Conservation (phyloP, 2,329 filamentous ascomycete species). For the Cryphonectria japonica region DNA sequence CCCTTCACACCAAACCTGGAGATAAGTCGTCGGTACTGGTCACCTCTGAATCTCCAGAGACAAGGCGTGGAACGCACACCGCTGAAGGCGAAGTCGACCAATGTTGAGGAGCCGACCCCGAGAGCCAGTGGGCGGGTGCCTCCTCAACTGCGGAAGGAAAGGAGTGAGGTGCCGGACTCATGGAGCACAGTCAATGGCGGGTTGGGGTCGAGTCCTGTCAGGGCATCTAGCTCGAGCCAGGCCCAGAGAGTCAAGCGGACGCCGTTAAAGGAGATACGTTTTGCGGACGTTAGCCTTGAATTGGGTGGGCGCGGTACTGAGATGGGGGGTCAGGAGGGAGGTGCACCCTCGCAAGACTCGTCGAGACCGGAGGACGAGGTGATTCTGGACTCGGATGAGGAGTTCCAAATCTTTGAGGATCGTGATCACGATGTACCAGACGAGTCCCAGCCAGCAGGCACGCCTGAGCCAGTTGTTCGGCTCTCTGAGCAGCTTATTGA, state of each 20-base stretch:
- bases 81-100: conserved; percentile 42
- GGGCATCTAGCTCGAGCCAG: not conserved
- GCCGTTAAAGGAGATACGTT: conserved; percentile 28
- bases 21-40: conserved; percentile 41
- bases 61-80: conserved; percentile 40
- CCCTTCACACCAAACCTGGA: conserved; percentile 46
- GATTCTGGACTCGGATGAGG: conserved; percentile 57
- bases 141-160: conserved; percentile 33
- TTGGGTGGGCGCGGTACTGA: conserved; percentile 18
- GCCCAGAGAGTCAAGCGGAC: conserved; percentile 9
- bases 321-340: conserved; percentile 5
- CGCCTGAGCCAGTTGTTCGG: conserved; percentile 33
- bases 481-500: not conserved
- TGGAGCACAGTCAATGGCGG: conserved; percentile 43
- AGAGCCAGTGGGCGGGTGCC: conserved; percentile 30
- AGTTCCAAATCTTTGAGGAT: conserved; percentile 40
- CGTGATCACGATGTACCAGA: conserved; percentile 1
- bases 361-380: conserved; percentile 36
- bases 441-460: conserved; percentile 26
- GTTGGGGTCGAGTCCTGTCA: conserved; percentile 13
- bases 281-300: conserved; percentile 26
- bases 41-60: conserved; percentile 29
- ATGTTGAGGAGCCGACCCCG: conserved; percentile 33
- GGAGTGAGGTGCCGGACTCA: conserved; percentile 50
- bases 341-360: conserved; percentile 9